Evolutionary conservation across 1,284 basidiomycete species (phyloP).

Genomic region (Exobasidium cylindrosporum): DNA sequence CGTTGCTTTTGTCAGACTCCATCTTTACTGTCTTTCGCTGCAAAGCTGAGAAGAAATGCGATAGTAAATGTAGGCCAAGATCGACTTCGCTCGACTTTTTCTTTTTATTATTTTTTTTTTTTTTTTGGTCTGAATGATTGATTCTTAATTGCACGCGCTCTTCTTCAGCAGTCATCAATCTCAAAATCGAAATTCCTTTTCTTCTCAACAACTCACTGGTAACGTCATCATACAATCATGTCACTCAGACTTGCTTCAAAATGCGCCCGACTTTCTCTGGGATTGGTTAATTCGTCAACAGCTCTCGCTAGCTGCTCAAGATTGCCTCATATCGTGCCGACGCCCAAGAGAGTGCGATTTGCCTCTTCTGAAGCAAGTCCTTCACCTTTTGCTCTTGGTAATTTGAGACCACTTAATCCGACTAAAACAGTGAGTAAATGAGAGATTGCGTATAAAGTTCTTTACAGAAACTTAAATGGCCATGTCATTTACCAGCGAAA

Average conservation of each 20-base stretch:
- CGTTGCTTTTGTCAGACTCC: not conserved
- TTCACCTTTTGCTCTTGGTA: constrained; percentile 10
- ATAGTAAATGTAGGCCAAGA: too few species aligned
- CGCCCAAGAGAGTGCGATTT: not conserved
- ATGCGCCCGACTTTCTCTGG: not conserved
- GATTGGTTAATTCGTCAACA: not conserved
- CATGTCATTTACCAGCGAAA: constrained; percentile 64
- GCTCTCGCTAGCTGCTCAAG: not conserved
- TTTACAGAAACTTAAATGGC: not conserved
- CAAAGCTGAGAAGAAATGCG: too few species aligned
- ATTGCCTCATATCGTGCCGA: not conserved
- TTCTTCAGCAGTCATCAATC: too few species aligned
- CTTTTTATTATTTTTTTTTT: too few species aligned
- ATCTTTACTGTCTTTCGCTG: not conserved
- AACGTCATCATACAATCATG: too few species aligned
- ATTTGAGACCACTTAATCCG: constrained; percentile 12
- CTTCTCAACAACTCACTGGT: too few species aligned
- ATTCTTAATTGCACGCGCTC: too few species aligned
- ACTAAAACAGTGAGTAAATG: constrained; percentile 10
- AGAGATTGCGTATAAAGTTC: not conserved
- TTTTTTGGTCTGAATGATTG: too few species aligned
- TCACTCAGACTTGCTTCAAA: not conserved
- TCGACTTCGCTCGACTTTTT: too few species aligned
- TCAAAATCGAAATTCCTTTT: too few species aligned
- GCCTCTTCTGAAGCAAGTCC: not conserved